Conservation (phyloP, 176 grass and related monocot species). For the Aechmea fasciata region DNA sequence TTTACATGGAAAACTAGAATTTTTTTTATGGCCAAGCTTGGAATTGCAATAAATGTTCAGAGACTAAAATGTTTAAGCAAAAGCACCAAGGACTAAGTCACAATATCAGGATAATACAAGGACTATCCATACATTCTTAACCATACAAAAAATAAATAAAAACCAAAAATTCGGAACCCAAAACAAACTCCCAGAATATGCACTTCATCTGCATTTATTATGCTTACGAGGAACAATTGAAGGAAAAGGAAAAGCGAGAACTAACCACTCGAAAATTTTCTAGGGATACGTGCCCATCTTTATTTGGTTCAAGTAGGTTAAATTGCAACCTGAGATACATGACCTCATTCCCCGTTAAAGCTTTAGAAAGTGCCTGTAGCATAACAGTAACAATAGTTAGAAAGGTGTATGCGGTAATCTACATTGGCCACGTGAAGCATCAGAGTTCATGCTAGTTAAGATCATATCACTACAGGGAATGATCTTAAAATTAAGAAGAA, state of each 20-base stretch:
- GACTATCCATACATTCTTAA: too few species aligned
- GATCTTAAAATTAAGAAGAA: too few species aligned
- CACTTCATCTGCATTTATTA: constrained; percentile 8
- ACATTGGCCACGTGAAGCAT: background rate
- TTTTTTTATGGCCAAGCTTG: too few species aligned
- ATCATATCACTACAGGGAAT: too few species aligned
- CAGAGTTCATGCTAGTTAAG: too few species aligned
- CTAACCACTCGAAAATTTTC: constrained; percentile 82
- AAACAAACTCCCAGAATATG: constrained; percentile 2
- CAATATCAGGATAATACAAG: too few species aligned
- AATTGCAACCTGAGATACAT: constrained; percentile 85
- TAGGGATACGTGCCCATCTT: constrained; percentile 57
- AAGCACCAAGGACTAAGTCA: too few species aligned
- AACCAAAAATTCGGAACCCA: constrained; percentile 12
- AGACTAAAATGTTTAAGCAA: too few species aligned
- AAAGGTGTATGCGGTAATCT: constrained; percentile 4
- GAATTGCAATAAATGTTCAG: too few species aligned
- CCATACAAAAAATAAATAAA: background rate
- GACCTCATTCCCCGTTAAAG: constrained; percentile 78
- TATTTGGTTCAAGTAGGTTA: constrained; percentile 64
- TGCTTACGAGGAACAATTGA: constrained; percentile 11
- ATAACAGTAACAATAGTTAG: constrained; percentile 19
- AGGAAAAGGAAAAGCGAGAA: constrained; percentile 17
- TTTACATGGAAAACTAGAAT: too few species aligned
- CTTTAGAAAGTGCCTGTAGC: constrained; percentile 79